Evolutionary conservation across 2,329 filamentous ascomycete species (phyloP).

Genomic region (Fusarium acutatum): DNA sequence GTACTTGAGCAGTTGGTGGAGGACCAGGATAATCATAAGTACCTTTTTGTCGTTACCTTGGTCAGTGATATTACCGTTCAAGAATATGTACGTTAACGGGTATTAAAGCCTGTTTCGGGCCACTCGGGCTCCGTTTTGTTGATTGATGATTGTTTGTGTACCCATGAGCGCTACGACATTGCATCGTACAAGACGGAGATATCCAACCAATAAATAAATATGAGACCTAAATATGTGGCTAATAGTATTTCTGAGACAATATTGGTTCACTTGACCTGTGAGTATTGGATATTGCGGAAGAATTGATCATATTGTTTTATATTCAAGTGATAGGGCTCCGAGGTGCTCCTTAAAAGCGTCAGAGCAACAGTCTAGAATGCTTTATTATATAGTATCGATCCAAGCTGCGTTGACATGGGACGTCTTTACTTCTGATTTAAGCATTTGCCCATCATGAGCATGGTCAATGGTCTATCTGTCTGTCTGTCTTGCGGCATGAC

Average conservation of each 20-base stretch:
- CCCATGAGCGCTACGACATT: not conserved
- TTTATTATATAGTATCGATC: not conserved
- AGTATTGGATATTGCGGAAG: not conserved
- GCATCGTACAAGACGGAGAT: not conserved
- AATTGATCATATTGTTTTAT: not conserved
- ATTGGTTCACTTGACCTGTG: not conserved
- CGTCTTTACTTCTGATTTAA: not conserved
- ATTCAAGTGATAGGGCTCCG: not conserved
- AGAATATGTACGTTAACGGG: not conserved
- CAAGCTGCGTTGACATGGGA: not conserved
- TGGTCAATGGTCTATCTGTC: not conserved
- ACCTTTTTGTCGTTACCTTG: not conserved
- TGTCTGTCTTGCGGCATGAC: not conserved
- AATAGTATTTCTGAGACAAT: not conserved
- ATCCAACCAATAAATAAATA: not conserved
- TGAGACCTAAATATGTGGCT: not conserved
- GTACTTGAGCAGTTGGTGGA: constrained; percentile 5
- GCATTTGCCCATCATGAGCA: not conserved
- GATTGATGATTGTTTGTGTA: constrained; percentile 2
- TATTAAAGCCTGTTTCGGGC: constrained; percentile 8
- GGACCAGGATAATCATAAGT: not conserved
- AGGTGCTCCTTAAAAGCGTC: not conserved
- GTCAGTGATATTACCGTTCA: not conserved
- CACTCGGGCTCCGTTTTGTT: not conserved
- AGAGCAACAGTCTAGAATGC: not conserved